phyloP scores from a whole-genome alignment of 805 yeast species.

The Candida ipomoeae region DNA sequence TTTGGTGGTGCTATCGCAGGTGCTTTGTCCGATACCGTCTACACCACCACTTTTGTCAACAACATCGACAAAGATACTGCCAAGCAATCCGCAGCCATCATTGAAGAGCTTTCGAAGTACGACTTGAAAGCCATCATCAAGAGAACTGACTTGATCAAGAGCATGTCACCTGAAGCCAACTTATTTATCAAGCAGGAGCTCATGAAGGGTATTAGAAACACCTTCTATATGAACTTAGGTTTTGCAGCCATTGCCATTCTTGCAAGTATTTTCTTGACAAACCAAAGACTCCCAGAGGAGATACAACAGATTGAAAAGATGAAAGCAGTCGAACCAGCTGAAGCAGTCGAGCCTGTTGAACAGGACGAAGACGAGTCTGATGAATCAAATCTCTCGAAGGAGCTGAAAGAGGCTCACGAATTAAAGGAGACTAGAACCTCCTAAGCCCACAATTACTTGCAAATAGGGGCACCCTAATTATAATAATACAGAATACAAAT shows the following conservation, averaged over 20 bases:
- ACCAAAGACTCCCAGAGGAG: constrained; percentile 35
- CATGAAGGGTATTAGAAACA: constrained; percentile 37
- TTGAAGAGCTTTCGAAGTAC: constrained; percentile 18
- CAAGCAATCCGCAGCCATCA: constrained; percentile 14
- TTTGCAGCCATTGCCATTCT: constrained; percentile 30
- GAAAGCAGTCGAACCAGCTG: constrained; percentile 1
- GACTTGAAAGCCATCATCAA: constrained; percentile 14
- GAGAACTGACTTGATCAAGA: constrained; percentile 13
- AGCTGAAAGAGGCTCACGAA: background rate
- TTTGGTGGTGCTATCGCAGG: constrained; percentile 46
- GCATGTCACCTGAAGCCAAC: constrained; percentile 20
- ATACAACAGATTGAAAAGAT: constrained; percentile 11
- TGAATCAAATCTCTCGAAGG: background rate
- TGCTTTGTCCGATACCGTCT: constrained; percentile 40
- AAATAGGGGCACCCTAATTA: background rate
- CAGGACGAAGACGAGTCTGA: background rate
- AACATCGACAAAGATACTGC: constrained; percentile 7
- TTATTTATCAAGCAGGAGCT: constrained; percentile 23
- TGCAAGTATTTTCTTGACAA: constrained; percentile 35
- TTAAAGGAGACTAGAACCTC: background rate
- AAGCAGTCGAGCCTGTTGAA: constrained; percentile 1
- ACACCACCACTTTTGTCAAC: constrained; percentile 23
- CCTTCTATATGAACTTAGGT: constrained; percentile 39
- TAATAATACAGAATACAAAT: background rate
- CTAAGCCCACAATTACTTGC: background rate